Evolutionary conservation across 306 rosid genomes (phyloP), one percentile per base, ranked within the genome.

Genomic region (Fragaria nilgerrensis): DNA sequence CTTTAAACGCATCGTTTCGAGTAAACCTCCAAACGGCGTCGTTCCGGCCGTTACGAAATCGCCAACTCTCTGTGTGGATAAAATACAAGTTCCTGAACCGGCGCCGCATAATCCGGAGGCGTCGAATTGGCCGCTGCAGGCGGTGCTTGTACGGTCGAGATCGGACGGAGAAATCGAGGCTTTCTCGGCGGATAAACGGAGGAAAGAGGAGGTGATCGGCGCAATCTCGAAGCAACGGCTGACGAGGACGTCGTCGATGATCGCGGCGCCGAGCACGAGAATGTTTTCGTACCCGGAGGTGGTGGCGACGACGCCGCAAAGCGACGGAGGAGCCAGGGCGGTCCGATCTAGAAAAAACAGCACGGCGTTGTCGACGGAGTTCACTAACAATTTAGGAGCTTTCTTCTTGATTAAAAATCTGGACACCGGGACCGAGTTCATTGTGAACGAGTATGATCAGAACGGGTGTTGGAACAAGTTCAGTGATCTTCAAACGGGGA

Each of bases 341-440:
- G 77, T 59, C 0, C 75, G 68, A 11, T 20, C 87, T 1, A 5
- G 50, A 0, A 67, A 76, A 7, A 84, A 55, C 7, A 8, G 80
- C 8, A 5, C 68, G 2, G 72, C 81, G 1, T 7, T 82, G 14
- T 41, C 83, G 10, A 59, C 93, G 0, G 20, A 72, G 19, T 34
- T 72, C 15, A 47, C 81, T 1, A 71, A 78, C 39, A 17, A 59
- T 1, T 52, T 92, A 0, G 92, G 92, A 0, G 91, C 97, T 0
- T 91, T 92, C 70, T 88, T 90, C 72, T 41, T 95, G 65, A 92
- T 95, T 6, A 95, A 90, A 80, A 95, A 88, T 74, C 53, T 90
- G 72, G 97, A 95, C 47, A 95, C 96, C 0, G 99, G 99, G 19
- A 95, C 81, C 22, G 97, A 92, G 77, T 95, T 95, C 48, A 84